Conservation (phyloP, 2,329 filamentous ascomycete genomes). For the Fusarium domesticum region DNA sequence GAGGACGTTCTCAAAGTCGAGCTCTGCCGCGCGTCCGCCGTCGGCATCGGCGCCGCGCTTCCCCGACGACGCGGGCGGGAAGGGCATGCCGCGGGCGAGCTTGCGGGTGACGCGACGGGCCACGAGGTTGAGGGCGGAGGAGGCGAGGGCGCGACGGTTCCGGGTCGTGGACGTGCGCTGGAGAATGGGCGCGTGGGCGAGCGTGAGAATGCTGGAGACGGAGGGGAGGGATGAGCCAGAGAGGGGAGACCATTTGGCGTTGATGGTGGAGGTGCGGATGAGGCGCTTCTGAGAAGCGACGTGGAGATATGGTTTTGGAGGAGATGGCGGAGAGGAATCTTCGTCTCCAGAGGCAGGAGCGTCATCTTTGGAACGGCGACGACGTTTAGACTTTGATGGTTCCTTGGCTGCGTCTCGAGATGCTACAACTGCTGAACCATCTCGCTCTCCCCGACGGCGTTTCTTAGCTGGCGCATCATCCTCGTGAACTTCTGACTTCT, state of each 20-base stretch:
- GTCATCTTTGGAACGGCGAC: conserved; percentile 19
- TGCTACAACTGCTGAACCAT: conserved; percentile 4
- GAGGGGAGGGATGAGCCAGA: conserved; percentile 52
- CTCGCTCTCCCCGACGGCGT: conserved; percentile 13
- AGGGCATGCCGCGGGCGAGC: conserved; percentile 60
- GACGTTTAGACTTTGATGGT: conserved; percentile 9
- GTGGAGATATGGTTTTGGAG: conserved; percentile 45
- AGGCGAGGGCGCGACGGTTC: conserved; percentile 50
- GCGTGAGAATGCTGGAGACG: conserved; percentile 54
- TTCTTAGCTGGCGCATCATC: conserved; percentile 12
- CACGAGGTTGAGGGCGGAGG: conserved; percentile 54
- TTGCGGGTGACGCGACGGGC: conserved; percentile 56
- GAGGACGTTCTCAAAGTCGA: conserved; percentile 64
- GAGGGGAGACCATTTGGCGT: conserved; percentile 64
- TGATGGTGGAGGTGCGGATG: conserved; percentile 62
- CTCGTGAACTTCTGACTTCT: conserved; percentile 8
- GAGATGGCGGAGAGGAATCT: conserved; percentile 25
- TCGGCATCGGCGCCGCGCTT: conserved; percentile 27
- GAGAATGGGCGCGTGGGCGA: conserved; percentile 61
- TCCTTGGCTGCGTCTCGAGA: conserved; percentile 1
- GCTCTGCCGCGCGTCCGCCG: conserved; percentile 53
- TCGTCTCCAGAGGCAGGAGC: conserved; percentile 20
- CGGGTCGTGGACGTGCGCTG: conserved; percentile 50
- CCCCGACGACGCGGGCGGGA: conserved; percentile 52
- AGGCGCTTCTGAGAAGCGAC: conserved; percentile 49